Percentiles rank a stretch among this genome's conserved stretches.
Conservation (phyloP, 169 alveolate species). For the Plasmodium gallinaceum region DNA sequence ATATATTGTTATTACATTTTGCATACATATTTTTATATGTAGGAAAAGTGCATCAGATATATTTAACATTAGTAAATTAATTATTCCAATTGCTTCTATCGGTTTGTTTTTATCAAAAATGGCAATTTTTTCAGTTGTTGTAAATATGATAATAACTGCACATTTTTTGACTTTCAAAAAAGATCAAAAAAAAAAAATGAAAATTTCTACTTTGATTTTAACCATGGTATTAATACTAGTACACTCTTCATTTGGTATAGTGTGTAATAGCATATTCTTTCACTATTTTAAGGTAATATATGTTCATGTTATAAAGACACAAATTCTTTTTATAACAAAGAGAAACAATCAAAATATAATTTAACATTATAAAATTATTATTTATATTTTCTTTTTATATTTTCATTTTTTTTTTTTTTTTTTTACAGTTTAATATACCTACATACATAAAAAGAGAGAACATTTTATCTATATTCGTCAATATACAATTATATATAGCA, state of each 20-base stretch:
- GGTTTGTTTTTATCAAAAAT: slow-evolving; percentile 73
- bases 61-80: slow-evolving; percentile 49
- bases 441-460: slow-evolving; percentile 41
- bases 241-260: slow-evolving; percentile 57
- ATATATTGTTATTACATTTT: not conserved
- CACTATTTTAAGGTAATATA: slow-evolving; percentile 47
- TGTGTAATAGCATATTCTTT: slow-evolving; percentile 38
- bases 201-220: slow-evolving; percentile 55
- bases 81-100: slow-evolving; percentile 48
- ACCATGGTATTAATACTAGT: slow-evolving; percentile 52
- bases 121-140: slow-evolving; percentile 74
- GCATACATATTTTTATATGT: not conserved
- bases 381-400: not conserved
- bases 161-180: slow-evolving; percentile 76
- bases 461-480: slow-evolving; percentile 59
- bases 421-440: slow-evolving; percentile 52
- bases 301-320: not conserved
- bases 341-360: too few relatives aligned
- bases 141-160: slow-evolving; percentile 71
- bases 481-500: slow-evolving; percentile 72
- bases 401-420: not conserved
- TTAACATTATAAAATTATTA: not conserved
- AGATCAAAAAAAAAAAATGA: slow-evolving; percentile 75
- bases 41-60: slow-evolving; percentile 67
- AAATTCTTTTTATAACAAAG: too few relatives aligned